phyloP scores from a whole-genome alignment of 202 grass and related monocot genomes.

The Hordeum pubiflorum region DNA sequence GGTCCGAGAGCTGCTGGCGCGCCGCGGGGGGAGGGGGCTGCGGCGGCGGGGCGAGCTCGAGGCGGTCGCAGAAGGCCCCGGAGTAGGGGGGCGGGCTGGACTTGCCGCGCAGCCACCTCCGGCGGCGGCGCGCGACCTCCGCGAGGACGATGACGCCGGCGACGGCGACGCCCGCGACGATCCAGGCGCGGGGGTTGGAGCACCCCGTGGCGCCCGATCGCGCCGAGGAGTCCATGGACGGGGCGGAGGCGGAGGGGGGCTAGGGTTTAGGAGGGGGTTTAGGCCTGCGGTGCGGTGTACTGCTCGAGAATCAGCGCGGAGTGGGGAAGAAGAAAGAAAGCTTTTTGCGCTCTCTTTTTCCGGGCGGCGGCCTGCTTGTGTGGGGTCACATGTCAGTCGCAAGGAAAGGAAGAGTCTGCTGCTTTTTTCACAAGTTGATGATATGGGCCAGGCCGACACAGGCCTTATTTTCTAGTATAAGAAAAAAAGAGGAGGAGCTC shows the following conservation, averaged over 20 bases:
- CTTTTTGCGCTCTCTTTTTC: not conserved
- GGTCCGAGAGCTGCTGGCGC: slow-evolving; percentile 41
- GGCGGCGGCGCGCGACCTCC: slow-evolving; percentile 53
- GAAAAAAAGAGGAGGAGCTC: no score
- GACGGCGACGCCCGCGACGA: slow-evolving; percentile 68
- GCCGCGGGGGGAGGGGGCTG: slow-evolving; percentile 75
- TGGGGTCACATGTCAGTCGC: not conserved
- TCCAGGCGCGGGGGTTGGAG: slow-evolving; percentile 45
- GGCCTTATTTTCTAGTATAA: no score
- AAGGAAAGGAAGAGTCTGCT: not conserved
- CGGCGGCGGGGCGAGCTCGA: slow-evolving; percentile 49
- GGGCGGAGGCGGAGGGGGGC: not conserved
- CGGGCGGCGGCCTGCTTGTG: not conserved
- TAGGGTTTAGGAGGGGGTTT: slow-evolving; percentile 66
- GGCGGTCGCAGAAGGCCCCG: slow-evolving; percentile 64
- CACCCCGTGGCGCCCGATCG: slow-evolving; percentile 15
- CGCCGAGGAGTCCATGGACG: slow-evolving; percentile 20
- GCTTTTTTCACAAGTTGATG: slow-evolving; percentile 34
- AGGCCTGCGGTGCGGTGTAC: not conserved
- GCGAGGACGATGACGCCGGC: slow-evolving; percentile 75
- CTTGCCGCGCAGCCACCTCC: slow-evolving; percentile 35
- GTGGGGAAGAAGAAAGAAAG: slow-evolving; percentile 38
- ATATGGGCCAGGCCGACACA: not conserved
- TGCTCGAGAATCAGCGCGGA: not conserved
- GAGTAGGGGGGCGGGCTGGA: slow-evolving; percentile 10